Evolutionary conservation across 352 stramenopile species (phyloP).

Genomic region (Globisporangium spinosum): DNA sequence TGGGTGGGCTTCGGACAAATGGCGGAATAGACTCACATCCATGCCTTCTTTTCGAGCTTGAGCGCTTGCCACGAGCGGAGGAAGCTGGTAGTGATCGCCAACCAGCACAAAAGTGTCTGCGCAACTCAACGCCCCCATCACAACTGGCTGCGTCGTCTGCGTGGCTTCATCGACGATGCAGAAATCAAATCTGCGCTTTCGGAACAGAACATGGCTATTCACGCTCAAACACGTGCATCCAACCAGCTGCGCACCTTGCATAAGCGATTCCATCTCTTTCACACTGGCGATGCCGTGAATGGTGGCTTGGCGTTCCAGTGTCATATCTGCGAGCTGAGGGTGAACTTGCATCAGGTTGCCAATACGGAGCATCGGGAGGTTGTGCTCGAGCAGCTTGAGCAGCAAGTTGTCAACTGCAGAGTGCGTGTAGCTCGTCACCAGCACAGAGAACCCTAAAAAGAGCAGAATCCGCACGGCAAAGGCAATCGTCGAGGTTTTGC

Average conservation of each 20-base stretch:
- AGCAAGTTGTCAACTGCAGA: constrained; percentile 97
- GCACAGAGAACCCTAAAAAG: constrained; percentile 89
- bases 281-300: constrained; percentile 35
- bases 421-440: constrained; percentile 98
- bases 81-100: constrained; percentile 97
- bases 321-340: constrained; percentile 54
- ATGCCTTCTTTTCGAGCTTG: constrained; percentile 85
- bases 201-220: constrained; percentile 73
- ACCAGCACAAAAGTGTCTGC: constrained; percentile 96
- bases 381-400: constrained; percentile 84
- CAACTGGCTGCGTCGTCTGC: constrained; percentile 96
- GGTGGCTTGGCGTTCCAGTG: constrained; percentile 36
- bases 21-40: constrained; percentile 89
- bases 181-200: constrained; percentile 93
- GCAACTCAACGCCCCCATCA: constrained; percentile 90
- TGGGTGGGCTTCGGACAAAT: constrained; percentile 90
- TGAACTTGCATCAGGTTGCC: constrained; percentile 72
- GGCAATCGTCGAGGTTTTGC: constrained; percentile 95
- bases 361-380: constrained; percentile 74
- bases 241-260: constrained; percentile 53
- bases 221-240: constrained; percentile 76
- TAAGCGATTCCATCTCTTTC: constrained; percentile 39
- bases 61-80: constrained; percentile 91
- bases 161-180: constrained; percentile 98
- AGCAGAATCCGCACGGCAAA: constrained; percentile 93